phyloP scores from a whole-genome alignment of 2,329 filamentous ascomycete species.

The Ceratocystis destructans region DNA sequence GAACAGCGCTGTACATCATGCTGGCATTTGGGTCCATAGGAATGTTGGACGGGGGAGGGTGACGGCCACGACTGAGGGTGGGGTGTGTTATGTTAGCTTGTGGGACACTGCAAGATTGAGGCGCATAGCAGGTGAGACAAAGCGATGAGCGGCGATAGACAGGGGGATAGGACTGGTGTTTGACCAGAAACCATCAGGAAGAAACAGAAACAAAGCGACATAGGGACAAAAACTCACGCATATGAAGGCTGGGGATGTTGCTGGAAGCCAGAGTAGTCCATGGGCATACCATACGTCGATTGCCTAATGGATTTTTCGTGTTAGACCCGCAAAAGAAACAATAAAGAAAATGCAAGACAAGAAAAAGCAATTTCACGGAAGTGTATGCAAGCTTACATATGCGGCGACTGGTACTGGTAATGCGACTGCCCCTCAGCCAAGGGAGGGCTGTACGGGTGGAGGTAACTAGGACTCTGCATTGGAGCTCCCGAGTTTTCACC shows the following conservation, averaged over 20 bases:
- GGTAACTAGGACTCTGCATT: conserved; percentile 32
- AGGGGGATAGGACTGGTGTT: too few species aligned
- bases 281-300: conserved; percentile 15
- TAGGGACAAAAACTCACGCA: conserved; percentile 30
- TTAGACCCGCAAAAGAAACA: background rate
- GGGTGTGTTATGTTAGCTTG: conserved; percentile 14
- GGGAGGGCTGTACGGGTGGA: conserved; percentile 38
- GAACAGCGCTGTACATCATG: conserved; percentile 18
- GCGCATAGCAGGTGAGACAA: conserved; percentile 17
- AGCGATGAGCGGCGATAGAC: background rate
- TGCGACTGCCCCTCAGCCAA: conserved; percentile 32
- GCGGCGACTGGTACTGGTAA: conserved; percentile 17
- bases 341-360: conserved; percentile 23
- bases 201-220: background rate
- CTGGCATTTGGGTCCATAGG: conserved; percentile 14
- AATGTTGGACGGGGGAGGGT: conserved; percentile 10
- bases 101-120: conserved; percentile 31
- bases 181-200: background rate
- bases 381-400: conserved; percentile 8
- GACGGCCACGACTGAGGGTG: conserved; percentile 20
- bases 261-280: conserved; percentile 21
- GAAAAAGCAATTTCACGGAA: background rate
- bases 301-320: background rate
- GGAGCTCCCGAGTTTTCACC: conserved; percentile 34
- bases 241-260: conserved; percentile 30